Evolutionary conservation across 331 rosid genomes (phyloP).

Genomic region (Arachis monticola): DNA sequence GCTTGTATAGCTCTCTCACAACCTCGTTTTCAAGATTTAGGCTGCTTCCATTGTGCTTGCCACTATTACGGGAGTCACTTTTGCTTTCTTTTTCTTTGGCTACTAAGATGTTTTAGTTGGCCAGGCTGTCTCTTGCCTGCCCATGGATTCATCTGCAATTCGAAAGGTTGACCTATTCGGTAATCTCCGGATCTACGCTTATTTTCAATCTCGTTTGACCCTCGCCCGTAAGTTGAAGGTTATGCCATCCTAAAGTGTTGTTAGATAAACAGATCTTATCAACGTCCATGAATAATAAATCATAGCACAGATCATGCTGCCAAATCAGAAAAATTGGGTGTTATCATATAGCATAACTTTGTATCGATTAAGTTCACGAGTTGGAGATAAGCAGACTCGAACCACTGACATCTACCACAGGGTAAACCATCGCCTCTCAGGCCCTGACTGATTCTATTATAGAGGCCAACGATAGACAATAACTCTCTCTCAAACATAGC

Average conservation of each 20-base stretch:
- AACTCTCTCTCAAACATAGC: neutral
- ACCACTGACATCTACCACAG: neutral
- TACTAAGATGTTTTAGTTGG: neutral
- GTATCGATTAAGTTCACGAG: neutral
- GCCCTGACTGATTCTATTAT: neutral
- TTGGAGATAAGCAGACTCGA: neutral
- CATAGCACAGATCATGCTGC: neutral
- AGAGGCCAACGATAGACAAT: conserved; percentile 5
- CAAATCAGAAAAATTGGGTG: neutral
- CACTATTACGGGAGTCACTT: too few species aligned
- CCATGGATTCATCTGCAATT: too few species aligned
- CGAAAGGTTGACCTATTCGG: too few species aligned
- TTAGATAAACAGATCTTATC: neutral
- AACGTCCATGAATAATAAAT: neutral
- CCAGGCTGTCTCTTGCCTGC: too few species aligned
- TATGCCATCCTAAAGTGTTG: neutral
- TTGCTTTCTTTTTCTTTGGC: neutral
- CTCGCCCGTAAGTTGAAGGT: neutral
- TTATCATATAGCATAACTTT: too few species aligned
- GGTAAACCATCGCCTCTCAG: neutral
- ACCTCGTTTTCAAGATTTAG: neutral
- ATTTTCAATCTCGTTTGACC: neutral
- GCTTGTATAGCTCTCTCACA: neutral
- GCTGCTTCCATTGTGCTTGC: neutral
- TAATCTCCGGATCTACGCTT: too few species aligned